Conservation (phyloP, 352 stramenopile species). For the Globisporangium nunn region DNA sequence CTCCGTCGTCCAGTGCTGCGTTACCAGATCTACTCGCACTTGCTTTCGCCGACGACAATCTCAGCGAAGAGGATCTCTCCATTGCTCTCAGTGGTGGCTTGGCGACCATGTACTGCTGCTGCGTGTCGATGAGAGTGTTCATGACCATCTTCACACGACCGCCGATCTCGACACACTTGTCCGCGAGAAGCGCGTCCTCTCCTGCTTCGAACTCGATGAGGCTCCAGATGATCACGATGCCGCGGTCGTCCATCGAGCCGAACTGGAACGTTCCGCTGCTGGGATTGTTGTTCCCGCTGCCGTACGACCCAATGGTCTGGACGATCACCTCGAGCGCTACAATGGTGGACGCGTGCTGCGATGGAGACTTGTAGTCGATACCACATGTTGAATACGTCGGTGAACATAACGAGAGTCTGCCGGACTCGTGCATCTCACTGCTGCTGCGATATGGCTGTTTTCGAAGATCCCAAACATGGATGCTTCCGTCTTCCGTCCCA, state of each 20-base stretch:
- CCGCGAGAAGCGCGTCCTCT: conserved; percentile 32
- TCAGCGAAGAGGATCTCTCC: neutral
- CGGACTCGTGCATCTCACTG: neutral
- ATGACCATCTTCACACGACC: conserved; percentile 59
- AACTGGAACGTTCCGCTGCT: conserved; percentile 45
- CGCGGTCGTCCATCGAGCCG: conserved; percentile 62
- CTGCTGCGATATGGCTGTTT: conserved; percentile 8
- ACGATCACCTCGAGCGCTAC: conserved; percentile 36
- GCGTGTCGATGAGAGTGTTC: conserved; percentile 53
- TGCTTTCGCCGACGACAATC: neutral
- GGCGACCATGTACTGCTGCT: conserved; percentile 32
- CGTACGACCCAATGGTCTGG: conserved; percentile 2
- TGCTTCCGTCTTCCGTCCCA: conserved; percentile 50
- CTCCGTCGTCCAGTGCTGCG: neutral
- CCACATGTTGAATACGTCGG: conserved; percentile 59
- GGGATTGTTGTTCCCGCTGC: neutral
- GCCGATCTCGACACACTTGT: conserved; percentile 64
- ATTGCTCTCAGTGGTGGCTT: neutral
- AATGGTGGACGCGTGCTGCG: conserved; percentile 40
- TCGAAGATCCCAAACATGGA: conserved; percentile 67
- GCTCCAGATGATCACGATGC: conserved; percentile 63
- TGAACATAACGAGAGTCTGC: conserved; percentile 18
- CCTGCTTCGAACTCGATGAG: conserved; percentile 43
- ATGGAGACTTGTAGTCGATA: conserved; percentile 25
- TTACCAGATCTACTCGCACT: no score